Conservation (phyloP, 2,329 filamentous ascomycete species). For the Fusarium caatingaense region DNA sequence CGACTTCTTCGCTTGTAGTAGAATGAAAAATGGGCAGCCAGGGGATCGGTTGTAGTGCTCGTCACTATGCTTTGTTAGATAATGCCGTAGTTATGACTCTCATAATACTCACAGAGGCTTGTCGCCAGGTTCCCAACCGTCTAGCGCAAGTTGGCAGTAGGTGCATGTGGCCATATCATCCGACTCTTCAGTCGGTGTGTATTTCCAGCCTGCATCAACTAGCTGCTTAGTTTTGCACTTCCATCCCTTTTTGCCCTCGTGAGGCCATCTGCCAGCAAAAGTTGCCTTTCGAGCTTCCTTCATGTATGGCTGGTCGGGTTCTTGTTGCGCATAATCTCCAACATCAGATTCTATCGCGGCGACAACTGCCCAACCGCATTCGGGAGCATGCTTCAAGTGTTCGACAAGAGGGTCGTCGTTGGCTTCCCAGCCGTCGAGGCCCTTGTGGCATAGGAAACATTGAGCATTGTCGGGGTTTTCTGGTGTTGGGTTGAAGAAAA, state of each 20-base stretch:
- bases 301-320: constrained; percentile 79
- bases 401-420: constrained; percentile 86
- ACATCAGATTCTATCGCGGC: constrained; percentile 70
- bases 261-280: constrained; percentile 87
- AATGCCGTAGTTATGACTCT: neutral
- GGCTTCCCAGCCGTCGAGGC: constrained; percentile 91
- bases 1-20: constrained; percentile 71
- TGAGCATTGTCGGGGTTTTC: constrained; percentile 86
- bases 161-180: constrained; percentile 92
- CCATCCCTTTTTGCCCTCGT: constrained; percentile 89
- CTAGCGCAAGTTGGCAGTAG: constrained; percentile 89
- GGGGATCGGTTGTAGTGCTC: constrained; percentile 86
- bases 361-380: constrained; percentile 89
- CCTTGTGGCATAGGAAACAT: constrained; percentile 88
- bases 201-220: constrained; percentile 93
- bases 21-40: constrained; percentile 83
- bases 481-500: constrained; percentile 84
- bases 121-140: constrained; percentile 94
- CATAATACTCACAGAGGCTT: constrained; percentile 78
- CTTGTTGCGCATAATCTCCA: constrained; percentile 73
- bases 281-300: constrained; percentile 82
- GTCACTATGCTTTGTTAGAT: constrained; percentile 65
- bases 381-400: constrained; percentile 83
- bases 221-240: constrained; percentile 91
- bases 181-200: constrained; percentile 83